Base-by-base conservation (phyloP, 2,329 filamentous ascomycete species). In the Exophiala mesophila region DNA sequence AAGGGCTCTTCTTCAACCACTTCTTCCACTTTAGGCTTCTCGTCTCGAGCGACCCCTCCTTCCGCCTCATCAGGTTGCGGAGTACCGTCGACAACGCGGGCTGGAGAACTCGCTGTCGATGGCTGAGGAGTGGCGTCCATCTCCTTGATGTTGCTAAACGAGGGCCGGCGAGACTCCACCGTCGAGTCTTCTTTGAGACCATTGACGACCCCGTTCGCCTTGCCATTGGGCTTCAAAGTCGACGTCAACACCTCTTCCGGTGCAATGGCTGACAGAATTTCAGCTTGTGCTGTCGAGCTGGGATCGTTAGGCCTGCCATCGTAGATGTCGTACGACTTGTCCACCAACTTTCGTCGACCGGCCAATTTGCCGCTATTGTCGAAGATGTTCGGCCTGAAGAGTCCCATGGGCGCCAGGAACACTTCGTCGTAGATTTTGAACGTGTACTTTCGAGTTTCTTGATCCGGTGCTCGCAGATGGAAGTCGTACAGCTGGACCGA, bases 381-480 rank as follows among this genome's bases (percentile, higher is more conserved):
- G 55, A 97, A 95, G 41, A 96, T 83, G 2, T 77, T 71, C 0
- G 92, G 90, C 47, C 90, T 85, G 63, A 94, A 96, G 57, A 89
- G 85, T n/a, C 88, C 89, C 83, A 95, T 88, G 1, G 89, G 85
- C 1, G 92, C 85, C n/a, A 98, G 74, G 55, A 94, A 86, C 16
- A 94, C 85, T 63, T 97, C 92, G 55, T 98, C 92, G 59, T 97
- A 98, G 1, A 86, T 89, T 71, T 97, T 97, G 74, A 96, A 97
- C 29, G 82, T 79, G 65, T 94, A 97, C 65, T 95, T 96, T 50
- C 82, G 78, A 1, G 92, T 98, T 38, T 92, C 83, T 60, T 95
- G 82, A 39, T 88, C 88, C 1, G 86, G 83, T 7, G 86, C 85
- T 19, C 92, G 83, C 12, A 98, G 77, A 63, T 97, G 88, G 60